Base-by-base conservation (phyloP, 169 alveolate species). In the Ichthyophthirius multifiliis region DNA sequence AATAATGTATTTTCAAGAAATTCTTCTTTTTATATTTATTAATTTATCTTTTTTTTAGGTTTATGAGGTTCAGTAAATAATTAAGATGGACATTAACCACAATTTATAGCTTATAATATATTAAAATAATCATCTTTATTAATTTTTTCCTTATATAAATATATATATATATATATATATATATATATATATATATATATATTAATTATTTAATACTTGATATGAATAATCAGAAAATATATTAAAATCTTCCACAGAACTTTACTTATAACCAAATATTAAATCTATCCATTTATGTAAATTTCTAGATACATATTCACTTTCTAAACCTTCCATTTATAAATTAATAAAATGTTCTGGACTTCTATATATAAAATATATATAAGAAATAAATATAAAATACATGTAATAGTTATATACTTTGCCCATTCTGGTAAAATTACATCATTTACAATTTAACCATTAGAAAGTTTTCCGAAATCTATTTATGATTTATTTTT, bases 201-300 rank as follows among this genome's bases (percentile, higher is more conserved):
- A 65, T 7, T 16, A 37, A n/a, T 41, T 12, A 20, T 18, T 4
- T 4, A 39, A 39, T 67, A 67, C 77, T 67, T 67, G 31, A 73
- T 81, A 81, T 5, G 82, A 64, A 23, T 62, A 81, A 23, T 67
- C 27, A 35, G 71, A 75, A 41, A 30, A 81, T 18, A 81, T 41
- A 81, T 81, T 81, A 30, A 35, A 23, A 16, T 45, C 67, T 32
- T 81, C 55, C 18, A 39, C 37, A 4, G 98, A 97, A 37, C 93
- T 94, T 44, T 85, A 81, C 78, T 96, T 96, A 82, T 74, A 96
- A 7, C 99, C 99, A 90, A 97, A 98, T 23, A 98, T 97, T 55
- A 97, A 92, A 82, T 99, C 99, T 45, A 98, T 97, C 99, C 99
- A 99, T 65, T 91, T 92, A 88, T 97, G 95, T 46, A 99, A 55